A percentile compares a stretch with the other conserved stretches of the same genome.
Evolutionary conservation across 108 stramenopile genomes (phyloP).

Genomic region (Cyclotella baltica): DNA sequence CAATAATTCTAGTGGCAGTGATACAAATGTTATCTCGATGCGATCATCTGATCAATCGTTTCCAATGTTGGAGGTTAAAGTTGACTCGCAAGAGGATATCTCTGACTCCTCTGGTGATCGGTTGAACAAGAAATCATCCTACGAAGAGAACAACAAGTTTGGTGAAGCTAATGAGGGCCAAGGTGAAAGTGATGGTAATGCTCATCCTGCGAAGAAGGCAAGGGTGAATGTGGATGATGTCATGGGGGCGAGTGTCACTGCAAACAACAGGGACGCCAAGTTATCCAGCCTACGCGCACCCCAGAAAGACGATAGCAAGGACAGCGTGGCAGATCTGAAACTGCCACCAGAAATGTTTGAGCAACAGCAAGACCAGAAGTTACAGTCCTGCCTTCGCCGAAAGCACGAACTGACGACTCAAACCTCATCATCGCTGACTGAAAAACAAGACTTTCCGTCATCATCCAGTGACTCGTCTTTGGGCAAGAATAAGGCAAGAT

Average conservation of each 20-base stretch:
- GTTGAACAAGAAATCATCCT: conserved; percentile 5
- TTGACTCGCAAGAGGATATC: conserved; percentile 31
- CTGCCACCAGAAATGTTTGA: neutral
- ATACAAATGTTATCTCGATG: neutral
- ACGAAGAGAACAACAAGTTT: neutral
- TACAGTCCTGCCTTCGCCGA: neutral
- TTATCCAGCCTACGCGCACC: conserved; percentile 73
- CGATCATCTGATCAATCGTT: neutral
- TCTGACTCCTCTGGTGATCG: conserved; percentile 37
- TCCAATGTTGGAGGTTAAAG: conserved; percentile 33
- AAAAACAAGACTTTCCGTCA: neutral
- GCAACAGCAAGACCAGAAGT: neutral
- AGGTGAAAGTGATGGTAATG: neutral
- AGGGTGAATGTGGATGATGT: conserved; percentile 78
- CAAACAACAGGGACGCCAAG: conserved; percentile 82
- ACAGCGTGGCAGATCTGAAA: neutral
- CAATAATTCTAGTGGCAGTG: neutral
- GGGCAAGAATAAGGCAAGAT: conserved; percentile 45
- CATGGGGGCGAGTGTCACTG: conserved; percentile 81
- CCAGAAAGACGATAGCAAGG: conserved; percentile 21
- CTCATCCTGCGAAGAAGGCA: neutral
- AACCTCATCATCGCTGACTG: neutral
- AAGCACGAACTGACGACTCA: neutral
- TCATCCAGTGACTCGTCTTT: conserved; percentile 53
- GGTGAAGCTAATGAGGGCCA: neutral